Evolutionary conservation across 495 filamentous ascomycete species (phyloP), one percentile per base, ranked within the genome.

Genomic region (Bombardia bombarda): DNA sequence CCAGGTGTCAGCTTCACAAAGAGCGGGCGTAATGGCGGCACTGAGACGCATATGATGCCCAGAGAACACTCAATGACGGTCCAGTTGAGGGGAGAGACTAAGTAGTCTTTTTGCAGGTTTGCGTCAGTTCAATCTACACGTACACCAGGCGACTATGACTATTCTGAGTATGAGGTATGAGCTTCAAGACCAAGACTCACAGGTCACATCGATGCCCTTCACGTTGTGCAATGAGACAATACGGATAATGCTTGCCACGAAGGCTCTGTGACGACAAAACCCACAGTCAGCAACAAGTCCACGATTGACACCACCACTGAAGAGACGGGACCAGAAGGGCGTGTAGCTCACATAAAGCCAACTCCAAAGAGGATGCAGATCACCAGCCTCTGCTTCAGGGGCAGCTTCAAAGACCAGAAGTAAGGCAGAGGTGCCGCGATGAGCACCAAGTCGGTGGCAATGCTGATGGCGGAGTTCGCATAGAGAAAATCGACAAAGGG

Each of bases 381-480:
- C 16, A 57, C 33, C 9, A 60, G 18, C 17, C 47, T 33, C 38
- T 60, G 53, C 12, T 41, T 47, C 35, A 55, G 18, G 5, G 58
- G 56, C 12, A 60, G 47, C 1, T 35, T 53, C 22, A 74, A 37
- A 4, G 46, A 53, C 68, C 67, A 73, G 20, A 73, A 57, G 19
- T 56, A 58, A 1, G 58, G 63, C 1, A 72, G 49, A 0, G 73
- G 72, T 8, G 74, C 53, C 12, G 58, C 31, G 3, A 72, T 56
- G 30, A 77, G 68, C n/a, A 60, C 35, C 18, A 74, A 42, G 39
- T 77, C 69, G 23, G 63, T 70, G 1, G 60, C 36, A 9, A 77
- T 67, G 40, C 65, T 74, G 22, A 65, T 55, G 7, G 61, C 58
- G 1, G 68, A 57, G 31, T 68, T 67, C 25, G 58, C 63, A 26